Evolutionary conservation across 139 green algal species (phyloP), one percentile per base, ranked within the genome.

Genomic region (Spirogloea muscicola): DNA sequence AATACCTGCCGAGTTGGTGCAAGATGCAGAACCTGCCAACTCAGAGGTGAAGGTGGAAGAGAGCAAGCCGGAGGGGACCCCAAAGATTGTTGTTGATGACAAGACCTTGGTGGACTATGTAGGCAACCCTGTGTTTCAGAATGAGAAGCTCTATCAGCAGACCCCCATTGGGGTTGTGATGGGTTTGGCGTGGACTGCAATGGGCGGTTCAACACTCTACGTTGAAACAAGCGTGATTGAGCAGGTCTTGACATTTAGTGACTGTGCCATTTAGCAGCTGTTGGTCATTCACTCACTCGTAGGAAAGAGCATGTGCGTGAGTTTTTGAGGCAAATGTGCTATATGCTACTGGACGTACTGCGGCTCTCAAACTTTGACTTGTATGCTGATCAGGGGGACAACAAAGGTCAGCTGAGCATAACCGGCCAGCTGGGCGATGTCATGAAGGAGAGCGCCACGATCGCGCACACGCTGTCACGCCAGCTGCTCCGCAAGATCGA

Each of bases 121-220:
- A 44, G 94, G 94, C 2, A 86, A 91, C 72, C 88, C 93, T 9
- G 90, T 90, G 38, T 98, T 96, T 74, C 83, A 87, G 34, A 89
- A 80, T 61, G 93, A 98, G 73, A 79, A 78, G 48, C 86, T 96
- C 40, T 95, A 94, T 66, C 81, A 94, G 10, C 27, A 68, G 13
- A 94, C 85, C n/a, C 88, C 87, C 10, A 67, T 89, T 44, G 93
- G 94, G 2, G 94, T 99, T 44, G 92, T 97, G 10, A 96, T 94
- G 86, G 94, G 94, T 0, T 85, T 99, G 60, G 94, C 94, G 3
- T 99, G 93, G 93, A 98, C 94, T 0, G 79, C 91, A 0, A 91
- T 96, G 91, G 94, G 94, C 4, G 94, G 94, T 38, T 88, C 81
- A 38, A 96, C 89, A 31, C 84, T 98, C 59, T 97, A 44, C 13